Conservation (phyloP, 23 red algal genomes). For the Gracilaria caudata region DNA sequence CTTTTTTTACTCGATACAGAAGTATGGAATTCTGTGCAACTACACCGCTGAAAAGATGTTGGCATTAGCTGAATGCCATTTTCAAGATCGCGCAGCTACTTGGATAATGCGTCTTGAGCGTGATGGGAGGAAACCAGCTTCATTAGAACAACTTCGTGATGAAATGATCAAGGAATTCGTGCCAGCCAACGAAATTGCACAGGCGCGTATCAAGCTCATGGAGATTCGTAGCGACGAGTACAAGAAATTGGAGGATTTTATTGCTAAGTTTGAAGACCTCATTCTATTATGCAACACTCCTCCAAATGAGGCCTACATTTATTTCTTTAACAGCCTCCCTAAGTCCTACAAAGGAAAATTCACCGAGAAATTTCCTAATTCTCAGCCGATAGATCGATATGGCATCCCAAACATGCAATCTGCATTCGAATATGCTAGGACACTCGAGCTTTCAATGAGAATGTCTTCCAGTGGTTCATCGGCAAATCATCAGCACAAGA, state of each 20-base stretch:
- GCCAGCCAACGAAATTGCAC: constrained; percentile 26
- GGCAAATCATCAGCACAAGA: not conserved
- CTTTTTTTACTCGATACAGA: constrained; percentile 23
- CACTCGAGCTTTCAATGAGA: constrained; percentile 13
- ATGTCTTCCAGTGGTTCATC: constrained; percentile 8
- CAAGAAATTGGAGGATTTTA: constrained; percentile 12
- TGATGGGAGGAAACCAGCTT: constrained; percentile 14
- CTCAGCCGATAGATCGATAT: constrained; percentile 1
- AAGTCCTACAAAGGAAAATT: constrained; percentile 23
- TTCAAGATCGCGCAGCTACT: constrained; percentile 35
- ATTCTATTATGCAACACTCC: constrained; percentile 24
- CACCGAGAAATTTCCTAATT: constrained; percentile 27
- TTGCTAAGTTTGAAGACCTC: constrained; percentile 28
- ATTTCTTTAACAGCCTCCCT: constrained; percentile 37
- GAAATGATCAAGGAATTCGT: constrained; percentile 33
- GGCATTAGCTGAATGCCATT: constrained; percentile 25
- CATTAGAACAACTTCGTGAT: constrained; percentile 32
- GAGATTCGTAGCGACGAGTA: constrained; percentile 11
- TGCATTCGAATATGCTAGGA: constrained; percentile 17
- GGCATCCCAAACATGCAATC: not conserved
- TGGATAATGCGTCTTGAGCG: constrained; percentile 38
- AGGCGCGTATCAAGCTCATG: constrained; percentile 35
- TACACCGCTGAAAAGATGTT: constrained; percentile 34
- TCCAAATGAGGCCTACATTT: constrained; percentile 9
- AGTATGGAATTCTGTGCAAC: constrained; percentile 26